A percentile compares a stretch with the other conserved stretches of the same genome.
Conservation (phyloP, 495 filamentous ascomycete genomes). For the Talaromyces liani region DNA sequence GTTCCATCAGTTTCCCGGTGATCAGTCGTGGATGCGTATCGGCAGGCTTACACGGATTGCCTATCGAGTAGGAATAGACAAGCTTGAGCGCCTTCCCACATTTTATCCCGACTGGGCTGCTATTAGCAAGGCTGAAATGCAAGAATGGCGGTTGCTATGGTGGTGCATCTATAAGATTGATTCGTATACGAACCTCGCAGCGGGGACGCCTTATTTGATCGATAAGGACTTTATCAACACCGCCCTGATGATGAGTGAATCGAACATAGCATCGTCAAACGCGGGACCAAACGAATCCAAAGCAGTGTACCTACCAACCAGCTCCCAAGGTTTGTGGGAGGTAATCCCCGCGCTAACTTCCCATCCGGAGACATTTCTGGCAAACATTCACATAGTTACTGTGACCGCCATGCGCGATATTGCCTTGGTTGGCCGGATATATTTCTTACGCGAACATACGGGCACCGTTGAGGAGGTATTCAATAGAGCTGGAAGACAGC, state of each 20-base stretch:
- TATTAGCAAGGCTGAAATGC: neutral
- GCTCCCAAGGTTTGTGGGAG: neutral
- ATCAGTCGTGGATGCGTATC: constrained; percentile 4
- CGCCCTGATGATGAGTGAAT: neutral
- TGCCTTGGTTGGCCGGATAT: neutral
- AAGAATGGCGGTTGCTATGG: neutral
- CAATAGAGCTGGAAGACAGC: neutral
- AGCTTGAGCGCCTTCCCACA: neutral
- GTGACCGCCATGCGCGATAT: neutral
- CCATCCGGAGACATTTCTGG: neutral
- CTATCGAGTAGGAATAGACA: neutral
- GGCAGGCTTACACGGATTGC: constrained; percentile 1
- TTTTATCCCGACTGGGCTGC: neutral
- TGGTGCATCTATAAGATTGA: constrained; percentile 4
- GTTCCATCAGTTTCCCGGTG: neutral
- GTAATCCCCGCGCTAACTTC: neutral
- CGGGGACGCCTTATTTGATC: neutral
- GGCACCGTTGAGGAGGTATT: neutral
- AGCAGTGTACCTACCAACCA: neutral
- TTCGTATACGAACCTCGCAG: neutral
- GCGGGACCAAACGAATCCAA: neutral
- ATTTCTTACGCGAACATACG: neutral
- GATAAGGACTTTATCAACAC: neutral
- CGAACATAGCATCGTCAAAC: neutral
- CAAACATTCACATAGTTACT: neutral